phyloP scores from a whole-genome alignment of 768 basidiomycete genomes.

The Neoboletus subvelutipes region DNA sequence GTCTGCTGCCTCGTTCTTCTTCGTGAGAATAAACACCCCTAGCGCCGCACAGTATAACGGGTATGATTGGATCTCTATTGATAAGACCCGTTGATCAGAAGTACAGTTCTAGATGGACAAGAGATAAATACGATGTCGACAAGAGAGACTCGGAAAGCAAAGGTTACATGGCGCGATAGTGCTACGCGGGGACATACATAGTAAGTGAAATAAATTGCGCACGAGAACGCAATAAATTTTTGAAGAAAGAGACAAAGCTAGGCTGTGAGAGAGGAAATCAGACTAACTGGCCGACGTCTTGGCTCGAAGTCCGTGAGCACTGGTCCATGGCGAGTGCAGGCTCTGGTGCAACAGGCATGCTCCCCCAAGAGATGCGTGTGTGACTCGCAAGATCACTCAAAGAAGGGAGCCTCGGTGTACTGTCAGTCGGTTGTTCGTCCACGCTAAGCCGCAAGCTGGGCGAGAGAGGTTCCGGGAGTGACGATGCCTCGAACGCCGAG shows the following conservation, averaged over 20 bases:
- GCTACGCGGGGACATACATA: neutral
- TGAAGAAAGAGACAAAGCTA: too few relatives aligned
- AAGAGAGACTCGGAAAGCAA: neutral
- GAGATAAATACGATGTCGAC: neutral
- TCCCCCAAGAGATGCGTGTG: neutral
- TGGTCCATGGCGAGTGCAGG: neutral
- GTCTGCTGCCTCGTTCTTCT: neutral
- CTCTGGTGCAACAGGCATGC: neutral
- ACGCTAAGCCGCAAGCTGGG: neutral
- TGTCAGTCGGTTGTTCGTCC: neutral
- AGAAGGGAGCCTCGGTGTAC: neutral
- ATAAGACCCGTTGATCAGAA: neutral
- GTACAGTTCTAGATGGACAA: neutral
- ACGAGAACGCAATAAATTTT: neutral
- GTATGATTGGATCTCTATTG: neutral
- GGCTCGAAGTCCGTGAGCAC: neutral
- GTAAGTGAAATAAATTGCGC: neutral
- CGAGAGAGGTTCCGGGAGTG: neutral
- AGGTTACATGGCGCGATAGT: neutral
- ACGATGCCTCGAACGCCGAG: neutral
- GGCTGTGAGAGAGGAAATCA: neutral
- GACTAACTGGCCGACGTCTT: neutral
- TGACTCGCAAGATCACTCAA: neutral
- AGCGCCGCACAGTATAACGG: neutral
- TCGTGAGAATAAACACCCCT: slow-evolving; percentile 22